phyloP scores from a whole-genome alignment of 2,329 filamentous ascomycete genomes.

The Penicillium digitatum region DNA sequence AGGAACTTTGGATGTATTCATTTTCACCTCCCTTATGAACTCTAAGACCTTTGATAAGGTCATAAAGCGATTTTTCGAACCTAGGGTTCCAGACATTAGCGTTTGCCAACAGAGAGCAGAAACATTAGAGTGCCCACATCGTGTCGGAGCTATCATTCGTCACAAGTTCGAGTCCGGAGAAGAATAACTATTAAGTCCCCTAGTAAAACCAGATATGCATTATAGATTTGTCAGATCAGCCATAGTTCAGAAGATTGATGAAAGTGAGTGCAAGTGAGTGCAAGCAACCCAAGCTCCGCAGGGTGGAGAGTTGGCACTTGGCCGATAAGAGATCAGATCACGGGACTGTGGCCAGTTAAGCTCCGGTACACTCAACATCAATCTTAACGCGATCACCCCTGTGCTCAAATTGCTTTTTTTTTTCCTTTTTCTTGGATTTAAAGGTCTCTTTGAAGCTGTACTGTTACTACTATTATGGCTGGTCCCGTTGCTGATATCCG shows the following conservation, averaged over 20 bases:
- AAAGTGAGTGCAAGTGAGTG: neutral
- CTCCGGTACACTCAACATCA: neutral
- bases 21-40: constrained; percentile 94
- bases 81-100: constrained; percentile 44
- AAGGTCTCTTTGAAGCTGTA: neutral
- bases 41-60: constrained; percentile 93
- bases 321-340: constrained; percentile 26
- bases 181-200: neutral
- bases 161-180: neutral
- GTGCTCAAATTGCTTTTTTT: neutral
- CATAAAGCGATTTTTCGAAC: constrained; percentile 99
- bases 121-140: neutral
- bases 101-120: neutral
- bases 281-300: constrained; percentile 6
- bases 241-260: neutral
- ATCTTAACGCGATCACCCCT: neutral
- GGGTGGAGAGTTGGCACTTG: constrained; percentile 1
- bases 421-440: neutral
- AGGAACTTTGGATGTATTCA: constrained; percentile 87
- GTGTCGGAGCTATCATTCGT: neutral
- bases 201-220: neutral
- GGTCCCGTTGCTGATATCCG: constrained; percentile 13
- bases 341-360: constrained; percentile 15
- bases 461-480: constrained; percentile 6
- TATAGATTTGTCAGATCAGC: neutral